Percentiles rank a stretch among this genome's conserved stretches.
phyloP scores from a whole-genome alignment of 108 stramenopile genomes.

The Skeletonema tropicum region DNA sequence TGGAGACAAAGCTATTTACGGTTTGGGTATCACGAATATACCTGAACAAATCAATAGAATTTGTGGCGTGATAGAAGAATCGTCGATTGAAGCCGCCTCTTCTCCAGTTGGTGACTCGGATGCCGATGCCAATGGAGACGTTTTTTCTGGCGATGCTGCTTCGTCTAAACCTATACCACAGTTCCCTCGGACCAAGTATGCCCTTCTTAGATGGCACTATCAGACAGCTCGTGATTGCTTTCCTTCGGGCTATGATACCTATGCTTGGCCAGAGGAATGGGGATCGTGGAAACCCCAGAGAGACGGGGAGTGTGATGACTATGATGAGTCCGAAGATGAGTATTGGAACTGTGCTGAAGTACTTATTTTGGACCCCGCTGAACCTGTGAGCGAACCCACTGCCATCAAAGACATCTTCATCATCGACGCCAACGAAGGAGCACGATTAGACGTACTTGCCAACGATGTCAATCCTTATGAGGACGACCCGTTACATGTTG shows the following conservation, averaged over 20 bases:
- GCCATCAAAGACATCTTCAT: slow-evolving; percentile 25
- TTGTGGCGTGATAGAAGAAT: neutral
- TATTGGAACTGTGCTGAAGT: slow-evolving; percentile 51
- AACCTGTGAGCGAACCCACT: slow-evolving; percentile 8
- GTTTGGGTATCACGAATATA: slow-evolving; percentile 1
- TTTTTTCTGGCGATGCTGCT: neutral
- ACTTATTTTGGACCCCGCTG: slow-evolving; percentile 4
- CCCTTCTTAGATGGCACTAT: slow-evolving; percentile 47
- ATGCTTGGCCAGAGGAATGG: slow-evolving; percentile 38
- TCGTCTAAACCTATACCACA: neutral
- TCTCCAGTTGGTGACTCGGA: neutral
- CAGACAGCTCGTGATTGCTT: slow-evolving; percentile 28
- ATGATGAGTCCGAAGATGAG: slow-evolving; percentile 1
- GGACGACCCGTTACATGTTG: slow-evolving; percentile 23
- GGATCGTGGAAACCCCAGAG: slow-evolving; percentile 24
- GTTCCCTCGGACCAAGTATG: slow-evolving; percentile 12
- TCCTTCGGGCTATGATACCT: slow-evolving; percentile 26
- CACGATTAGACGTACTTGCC: slow-evolving; percentile 17
- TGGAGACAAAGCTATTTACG: slow-evolving; percentile 32
- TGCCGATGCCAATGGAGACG: neutral
- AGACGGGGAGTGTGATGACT: slow-evolving; percentile 19
- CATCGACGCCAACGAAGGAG: slow-evolving; percentile 23
- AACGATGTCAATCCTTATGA: slow-evolving; percentile 35
- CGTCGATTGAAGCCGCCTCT: neutral
- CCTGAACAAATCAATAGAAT: neutral